Evolutionary conservation across 345 rosid genomes (phyloP), one percentile per base, ranked within the genome.

Genomic region (Acer yangbiense): DNA sequence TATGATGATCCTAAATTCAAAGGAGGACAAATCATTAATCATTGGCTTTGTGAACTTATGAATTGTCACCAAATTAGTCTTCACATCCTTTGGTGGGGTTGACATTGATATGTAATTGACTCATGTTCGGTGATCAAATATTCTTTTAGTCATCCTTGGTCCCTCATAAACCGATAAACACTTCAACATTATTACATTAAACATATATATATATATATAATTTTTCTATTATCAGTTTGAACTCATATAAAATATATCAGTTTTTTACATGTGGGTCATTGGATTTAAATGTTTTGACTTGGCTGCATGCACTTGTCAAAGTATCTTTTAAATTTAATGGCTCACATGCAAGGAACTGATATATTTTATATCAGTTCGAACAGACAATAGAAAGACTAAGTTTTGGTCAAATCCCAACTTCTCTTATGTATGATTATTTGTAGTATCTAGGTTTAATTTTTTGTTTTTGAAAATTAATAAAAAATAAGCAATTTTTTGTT

Each of bases 61-160:
- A 78, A 70, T 18, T 57, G 72, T 69, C 74, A 25, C 80, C 77
- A 20, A 73, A 82, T 72, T 14, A 75, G 25, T 77, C 68, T 20
- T 76, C n/a, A 9, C 52, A 13, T 35, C 29, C 13, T 74, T 63
- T 32, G 73, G 84, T 81, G 81, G 85, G 82, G 80, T 84, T 84
- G 86, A 80, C 87, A 86, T 78, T 68, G 81, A 77, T 78, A 12
- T 43, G 39, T 23, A 55, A 79, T 79, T 75, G 84, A 80, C 75
- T 60, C 76, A 41, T 69, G 80, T 74, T 60, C 71, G 68, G 44
- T 60, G 70, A 76, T 62, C 39, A 78, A 55, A 63, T 76, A 74
- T 77, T 78, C 48, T 60, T 65, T 46, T 62, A 39, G 69, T 70
- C 71, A 71, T 65, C 65, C 18, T 66, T 58, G 84, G 78, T 41